Percentiles rank a stretch among this genome's conserved stretches.
These are phyloP conservation scores for Lomentospora prolificans DNA, from an alignment of 2,329 filamentous ascomycete species.

Conservation along the genomic window DNA sequence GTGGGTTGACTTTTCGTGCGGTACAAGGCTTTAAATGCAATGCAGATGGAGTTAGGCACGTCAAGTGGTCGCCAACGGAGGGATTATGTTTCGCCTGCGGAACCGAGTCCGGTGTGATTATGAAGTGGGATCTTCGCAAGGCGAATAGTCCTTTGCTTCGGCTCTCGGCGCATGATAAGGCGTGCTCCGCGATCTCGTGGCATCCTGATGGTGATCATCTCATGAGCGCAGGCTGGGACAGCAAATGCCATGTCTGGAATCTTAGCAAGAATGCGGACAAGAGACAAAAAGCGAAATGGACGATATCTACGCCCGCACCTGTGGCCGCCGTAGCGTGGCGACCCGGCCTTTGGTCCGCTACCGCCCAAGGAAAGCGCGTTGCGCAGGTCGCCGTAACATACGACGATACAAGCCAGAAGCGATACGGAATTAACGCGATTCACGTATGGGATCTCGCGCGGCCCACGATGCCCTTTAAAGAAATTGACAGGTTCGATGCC, in stretches of 20 bases:
- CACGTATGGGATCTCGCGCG: slow-evolving; percentile 62
- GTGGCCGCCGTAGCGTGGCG: slow-evolving; percentile 52
- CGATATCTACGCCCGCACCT: slow-evolving; percentile 50
- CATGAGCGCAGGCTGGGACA: slow-evolving; percentile 52
- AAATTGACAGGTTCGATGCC: slow-evolving; percentile 49
- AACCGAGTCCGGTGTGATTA: slow-evolving; percentile 50
- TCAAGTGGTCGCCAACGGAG: slow-evolving; percentile 55
- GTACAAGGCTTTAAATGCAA: slow-evolving; percentile 39
- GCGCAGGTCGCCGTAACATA: slow-evolving; percentile 55
- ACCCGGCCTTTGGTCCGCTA: slow-evolving; percentile 55
- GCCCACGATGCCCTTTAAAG: slow-evolving; percentile 56
- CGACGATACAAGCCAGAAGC: slow-evolving; percentile 43
- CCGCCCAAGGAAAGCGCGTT: slow-evolving; percentile 47
- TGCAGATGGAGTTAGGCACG: slow-evolving; percentile 48
- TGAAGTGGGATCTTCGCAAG: slow-evolving; percentile 56
- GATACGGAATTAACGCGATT: slow-evolving; percentile 46
- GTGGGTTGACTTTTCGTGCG: slow-evolving; percentile 38
- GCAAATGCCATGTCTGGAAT: slow-evolving; percentile 56
- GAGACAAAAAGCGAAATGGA: slow-evolving; percentile 54
- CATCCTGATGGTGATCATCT: slow-evolving; percentile 59
- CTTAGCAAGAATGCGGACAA: slow-evolving; percentile 49
- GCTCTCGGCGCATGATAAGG: slow-evolving; percentile 52
- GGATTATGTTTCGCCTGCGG: slow-evolving; percentile 55
- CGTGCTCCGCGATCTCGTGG: slow-evolving; percentile 53
- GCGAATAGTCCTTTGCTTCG: slow-evolving; percentile 41